A percentile compares a stretch with the other conserved stretches of the same genome.
Evolutionary conservation across 768 basidiomycete genomes (phyloP).

Genomic region (Hypsizygus marmoreus): DNA sequence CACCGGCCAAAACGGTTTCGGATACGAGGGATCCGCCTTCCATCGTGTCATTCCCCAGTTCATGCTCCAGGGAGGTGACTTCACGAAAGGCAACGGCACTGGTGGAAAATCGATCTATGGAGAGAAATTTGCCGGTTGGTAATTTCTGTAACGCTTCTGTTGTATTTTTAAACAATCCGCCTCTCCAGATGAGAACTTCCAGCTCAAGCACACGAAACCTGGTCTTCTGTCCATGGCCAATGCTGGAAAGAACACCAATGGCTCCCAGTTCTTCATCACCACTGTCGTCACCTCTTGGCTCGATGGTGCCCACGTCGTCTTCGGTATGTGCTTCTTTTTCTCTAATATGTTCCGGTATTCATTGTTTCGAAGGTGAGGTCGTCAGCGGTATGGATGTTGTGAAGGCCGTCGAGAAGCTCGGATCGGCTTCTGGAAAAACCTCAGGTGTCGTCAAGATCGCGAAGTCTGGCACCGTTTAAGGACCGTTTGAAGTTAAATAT

Average conservation of each 20-base stretch:
- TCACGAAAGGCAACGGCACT: slow-evolving; percentile 67
- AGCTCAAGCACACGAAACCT: slow-evolving; percentile 69
- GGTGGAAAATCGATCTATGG: slow-evolving; percentile 85
- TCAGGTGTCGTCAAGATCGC: slow-evolving; percentile 52
- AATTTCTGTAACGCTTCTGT: slow-evolving; percentile 3
- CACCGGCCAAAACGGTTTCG: slow-evolving; percentile 72
- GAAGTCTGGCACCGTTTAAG: slow-evolving; percentile 51
- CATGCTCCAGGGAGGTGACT: slow-evolving; percentile 93
- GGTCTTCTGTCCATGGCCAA: slow-evolving; percentile 82
- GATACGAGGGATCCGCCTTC: slow-evolving; percentile 70
- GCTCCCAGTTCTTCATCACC: slow-evolving; percentile 88
- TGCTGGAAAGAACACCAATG: slow-evolving; percentile 81
- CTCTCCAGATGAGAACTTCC: slow-evolving; percentile 79
- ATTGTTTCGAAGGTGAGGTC: slow-evolving; percentile 52
- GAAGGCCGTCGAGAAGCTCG: slow-evolving; percentile 42
- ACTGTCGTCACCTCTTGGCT: slow-evolving; percentile 79
- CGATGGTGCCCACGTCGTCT: slow-evolving; percentile 84
- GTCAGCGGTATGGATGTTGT: slow-evolving; percentile 63
- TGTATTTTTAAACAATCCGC: slow-evolving; percentile 2
- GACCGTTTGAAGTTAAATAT: slow-evolving; percentile 1
- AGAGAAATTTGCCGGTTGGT: slow-evolving; percentile 60
- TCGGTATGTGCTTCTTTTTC: slow-evolving; percentile 50
- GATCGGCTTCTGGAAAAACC: slow-evolving; percentile 41
- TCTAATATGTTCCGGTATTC: background rate
- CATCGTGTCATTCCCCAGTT: slow-evolving; percentile 84